phyloP scores from a whole-genome alignment of 345 rosid species.

The Aquilaria sinensis region DNA sequence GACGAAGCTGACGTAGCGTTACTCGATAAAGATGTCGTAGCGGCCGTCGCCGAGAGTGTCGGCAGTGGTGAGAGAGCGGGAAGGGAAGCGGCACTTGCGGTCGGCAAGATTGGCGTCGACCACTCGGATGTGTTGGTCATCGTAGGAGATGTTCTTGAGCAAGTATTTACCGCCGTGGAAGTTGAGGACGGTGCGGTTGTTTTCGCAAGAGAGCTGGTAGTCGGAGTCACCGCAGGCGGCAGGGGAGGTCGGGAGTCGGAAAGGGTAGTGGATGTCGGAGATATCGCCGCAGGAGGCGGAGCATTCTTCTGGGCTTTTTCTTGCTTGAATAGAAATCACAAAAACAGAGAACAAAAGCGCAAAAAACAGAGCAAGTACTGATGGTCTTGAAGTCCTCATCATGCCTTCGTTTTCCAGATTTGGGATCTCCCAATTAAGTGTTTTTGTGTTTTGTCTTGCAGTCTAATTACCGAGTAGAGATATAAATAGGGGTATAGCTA shows the following conservation, averaged over 20 bases:
- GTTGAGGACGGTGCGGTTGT: slow-evolving; percentile 19
- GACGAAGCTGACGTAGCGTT: slow-evolving; percentile 20
- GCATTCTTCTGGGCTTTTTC: slow-evolving; percentile 13
- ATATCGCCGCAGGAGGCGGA: slow-evolving; percentile 34
- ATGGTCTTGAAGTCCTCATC: not conserved
- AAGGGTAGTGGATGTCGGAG: slow-evolving; percentile 25
- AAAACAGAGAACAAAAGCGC: slow-evolving; percentile 2
- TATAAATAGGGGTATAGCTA: too few species aligned
- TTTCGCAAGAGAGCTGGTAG: slow-evolving; percentile 24
- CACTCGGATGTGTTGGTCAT: slow-evolving; percentile 10
- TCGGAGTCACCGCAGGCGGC: slow-evolving; percentile 9
- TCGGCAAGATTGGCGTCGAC: slow-evolving; percentile 30
- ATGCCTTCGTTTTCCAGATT: too few species aligned
- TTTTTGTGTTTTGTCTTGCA: too few species aligned
- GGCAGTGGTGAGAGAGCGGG: slow-evolving; percentile 16
- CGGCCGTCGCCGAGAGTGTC: slow-evolving; percentile 9
- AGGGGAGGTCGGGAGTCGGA: slow-evolving; percentile 23
- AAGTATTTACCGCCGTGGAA: slow-evolving; percentile 14
- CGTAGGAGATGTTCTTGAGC: slow-evolving; percentile 27
- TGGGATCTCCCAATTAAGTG: too few species aligned
- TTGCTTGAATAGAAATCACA: slow-evolving; percentile 3
- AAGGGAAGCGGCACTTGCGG: slow-evolving; percentile 28
- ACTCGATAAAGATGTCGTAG: slow-evolving; percentile 8
- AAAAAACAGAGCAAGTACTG: slow-evolving; percentile 6
- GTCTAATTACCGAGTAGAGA: too few species aligned